Evolutionary conservation across 2,329 filamentous ascomycete species (phyloP).

Genomic region (Saccharata proteae): DNA sequence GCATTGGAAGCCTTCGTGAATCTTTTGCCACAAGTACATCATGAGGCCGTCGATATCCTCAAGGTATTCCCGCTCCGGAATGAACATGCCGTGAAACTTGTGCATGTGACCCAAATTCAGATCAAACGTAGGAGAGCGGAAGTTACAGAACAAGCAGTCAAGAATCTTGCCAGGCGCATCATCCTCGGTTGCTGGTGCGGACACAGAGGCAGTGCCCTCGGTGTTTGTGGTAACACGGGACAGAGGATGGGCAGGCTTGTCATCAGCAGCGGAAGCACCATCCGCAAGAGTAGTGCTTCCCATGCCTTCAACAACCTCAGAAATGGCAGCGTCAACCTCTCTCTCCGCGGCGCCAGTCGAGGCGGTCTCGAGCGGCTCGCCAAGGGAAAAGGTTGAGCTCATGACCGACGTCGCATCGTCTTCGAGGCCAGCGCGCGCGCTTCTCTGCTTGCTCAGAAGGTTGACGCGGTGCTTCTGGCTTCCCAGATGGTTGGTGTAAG

Average conservation of each 20-base stretch:
- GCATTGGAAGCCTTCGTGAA: conserved; percentile 72
- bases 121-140: conserved; percentile 60
- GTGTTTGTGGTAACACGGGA: conserved; percentile 18
- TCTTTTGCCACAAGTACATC: conserved; percentile 63
- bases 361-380: conserved; percentile 55
- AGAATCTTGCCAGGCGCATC: conserved; percentile 25
- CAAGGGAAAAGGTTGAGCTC: conserved; percentile 83
- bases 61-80: conserved; percentile 78
- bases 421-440: conserved; percentile 29
- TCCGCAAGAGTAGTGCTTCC: conserved; percentile 49
- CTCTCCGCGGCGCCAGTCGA: conserved; percentile 42
- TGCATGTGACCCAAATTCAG: conserved; percentile 83
- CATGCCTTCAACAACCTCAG: conserved; percentile 63
- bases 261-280: conserved; percentile 30
- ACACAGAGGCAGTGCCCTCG: conserved; percentile 32
- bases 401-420: conserved; percentile 73
- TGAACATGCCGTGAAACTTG: conserved; percentile 86
- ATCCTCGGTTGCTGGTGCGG: conserved; percentile 15
- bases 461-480: conserved; percentile 80
- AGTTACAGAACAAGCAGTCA: conserved; percentile 85
- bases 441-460: conserved; percentile 21
- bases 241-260: conserved; percentile 23
- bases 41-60: conserved; percentile 73
- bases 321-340: conserved; percentile 63
- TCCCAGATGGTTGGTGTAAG: conserved; percentile 80